Base-by-base conservation (phyloP, 768 basidiomycete genomes). In the Mycena maculata region DNA sequence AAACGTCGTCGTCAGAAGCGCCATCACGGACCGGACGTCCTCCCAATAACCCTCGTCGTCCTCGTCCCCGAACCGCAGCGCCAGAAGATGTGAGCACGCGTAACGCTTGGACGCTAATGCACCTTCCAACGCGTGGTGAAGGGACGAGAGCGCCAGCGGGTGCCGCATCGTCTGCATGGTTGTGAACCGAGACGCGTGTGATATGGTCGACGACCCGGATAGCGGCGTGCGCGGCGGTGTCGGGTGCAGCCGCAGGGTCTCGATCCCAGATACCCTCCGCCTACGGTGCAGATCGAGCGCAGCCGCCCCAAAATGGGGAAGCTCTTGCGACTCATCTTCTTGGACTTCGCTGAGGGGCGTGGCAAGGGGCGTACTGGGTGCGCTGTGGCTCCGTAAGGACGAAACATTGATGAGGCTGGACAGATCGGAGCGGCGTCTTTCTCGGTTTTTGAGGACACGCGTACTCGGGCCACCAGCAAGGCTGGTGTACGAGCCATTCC, bases 31-130 rank as follows among this genome's bases (percentile, higher is more conserved):
- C 16, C 90, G 85, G 30, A 92, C 92, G 71, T 94, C 90, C 71
- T 94, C 93, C 93, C 93, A 95, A 71, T 95, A 95, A 7, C 84
- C 81, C 55, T 90, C 89, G 68, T 92, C 91, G 36, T 90, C 91
- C 52, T 87, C 88, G 49, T 90, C 89, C 45, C 69, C 74, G 74
- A 95, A 95, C 2, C 94, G 85, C 53, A 95, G 76, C 5, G 93
- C 93, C 3, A 95, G 83, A 4, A 95, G 82, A 74, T 95, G 92
- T 2, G 93, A 86, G 62, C 91, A 92, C 0, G 93, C 86, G 72
- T 92, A 94, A 16, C 93, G 86, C 69, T 90, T 92, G 20, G 92
- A 86, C 4, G 88, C 84, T 16, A 94, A 69, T 0, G 92, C 89
- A n/a, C 83, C 84, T 61, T 92, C 88, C 5, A 94, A 78, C 3